Percentiles rank a stretch among this genome's conserved stretches.
Conservation (phyloP, 331 rosid genomes). For the Prunus yedoensis region DNA sequence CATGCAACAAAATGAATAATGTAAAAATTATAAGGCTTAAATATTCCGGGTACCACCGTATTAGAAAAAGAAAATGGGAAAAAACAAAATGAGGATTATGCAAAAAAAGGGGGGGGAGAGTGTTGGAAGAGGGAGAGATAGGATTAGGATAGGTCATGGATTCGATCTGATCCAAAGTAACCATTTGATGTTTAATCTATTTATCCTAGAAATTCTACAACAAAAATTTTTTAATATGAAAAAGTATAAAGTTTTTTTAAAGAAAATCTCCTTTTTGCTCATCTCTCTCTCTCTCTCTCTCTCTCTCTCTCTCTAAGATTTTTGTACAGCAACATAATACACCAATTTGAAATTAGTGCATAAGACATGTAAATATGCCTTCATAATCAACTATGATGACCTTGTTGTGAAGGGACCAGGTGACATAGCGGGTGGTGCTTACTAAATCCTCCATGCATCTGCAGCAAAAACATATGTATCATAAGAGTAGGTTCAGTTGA, state of each 20-base stretch:
- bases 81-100: neutral
- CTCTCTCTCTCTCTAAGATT: neutral
- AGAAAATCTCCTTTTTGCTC: neutral
- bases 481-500: neutral
- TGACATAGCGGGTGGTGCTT: slow-evolving; percentile 92
- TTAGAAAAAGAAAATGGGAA: neutral
- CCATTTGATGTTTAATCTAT: neutral
- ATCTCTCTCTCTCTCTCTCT: neutral
- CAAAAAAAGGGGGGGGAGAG: too few species aligned
- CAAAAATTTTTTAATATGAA: neutral
- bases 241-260: neutral
- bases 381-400: slow-evolving; percentile 35
- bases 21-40: neutral
- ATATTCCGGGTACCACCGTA: neutral
- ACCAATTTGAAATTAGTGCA: slow-evolving; percentile 19
- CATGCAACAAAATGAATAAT: neutral
- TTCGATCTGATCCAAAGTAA: too few species aligned
- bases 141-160: neutral
- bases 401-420: slow-evolving; percentile 99
- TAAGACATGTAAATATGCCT: slow-evolving; percentile 23
- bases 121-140: neutral
- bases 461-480: slow-evolving; percentile 28
- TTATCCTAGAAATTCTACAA: neutral
- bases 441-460: slow-evolving; percentile 97
- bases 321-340: neutral